A percentile compares a stretch with the other conserved stretches of the same genome.
phyloP scores from a whole-genome alignment of 306 rosid species.

The Cicer chorassanicum region DNA sequence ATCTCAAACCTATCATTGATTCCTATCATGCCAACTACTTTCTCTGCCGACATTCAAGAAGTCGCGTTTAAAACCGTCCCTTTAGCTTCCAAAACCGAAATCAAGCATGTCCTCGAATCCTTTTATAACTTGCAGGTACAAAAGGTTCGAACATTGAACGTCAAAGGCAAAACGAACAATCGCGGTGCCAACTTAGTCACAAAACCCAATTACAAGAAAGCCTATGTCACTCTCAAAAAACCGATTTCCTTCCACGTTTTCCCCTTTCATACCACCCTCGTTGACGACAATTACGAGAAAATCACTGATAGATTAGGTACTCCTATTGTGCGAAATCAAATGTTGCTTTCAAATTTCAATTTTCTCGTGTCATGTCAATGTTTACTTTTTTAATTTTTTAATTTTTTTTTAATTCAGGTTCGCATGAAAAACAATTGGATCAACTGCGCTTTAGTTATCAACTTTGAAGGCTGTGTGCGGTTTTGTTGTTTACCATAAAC shows the following conservation, averaged over 20 bases:
- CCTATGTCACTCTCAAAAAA: slow-evolving; percentile 71
- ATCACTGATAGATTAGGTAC: slow-evolving; percentile 40
- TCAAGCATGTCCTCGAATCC: slow-evolving; percentile 69
- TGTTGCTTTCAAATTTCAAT: slow-evolving; percentile 25
- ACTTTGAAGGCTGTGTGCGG: not conserved
- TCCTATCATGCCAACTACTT: slow-evolving; percentile 58
- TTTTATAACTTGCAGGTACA: slow-evolving; percentile 76
- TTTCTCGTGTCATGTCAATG: slow-evolving; percentile 1
- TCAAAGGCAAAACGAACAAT: slow-evolving; percentile 85
- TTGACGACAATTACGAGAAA: slow-evolving; percentile 49
- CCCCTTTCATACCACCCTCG: slow-evolving; percentile 50
- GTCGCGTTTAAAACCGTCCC: slow-evolving; percentile 83
- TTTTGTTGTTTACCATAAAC: slow-evolving; percentile 24
- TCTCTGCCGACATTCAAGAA: slow-evolving; percentile 60
- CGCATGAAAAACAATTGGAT: slow-evolving; percentile 16
- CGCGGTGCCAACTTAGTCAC: slow-evolving; percentile 61
- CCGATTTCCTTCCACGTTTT: slow-evolving; percentile 63
- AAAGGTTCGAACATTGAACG: slow-evolving; percentile 79
- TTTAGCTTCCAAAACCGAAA: slow-evolving; percentile 82
- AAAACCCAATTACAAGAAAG: slow-evolving; percentile 87
- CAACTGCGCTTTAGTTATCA: not conserved
- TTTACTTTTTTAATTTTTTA: not conserved
- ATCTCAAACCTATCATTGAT: slow-evolving; percentile 69
- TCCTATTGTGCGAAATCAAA: not conserved
- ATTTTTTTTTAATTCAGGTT: not conserved